A percentile compares a stretch with the other conserved stretches of the same genome.
Evolutionary conservation across 2,329 filamentous ascomycete species (phyloP).

Genomic region (Canariomyces notabilis): DNA sequence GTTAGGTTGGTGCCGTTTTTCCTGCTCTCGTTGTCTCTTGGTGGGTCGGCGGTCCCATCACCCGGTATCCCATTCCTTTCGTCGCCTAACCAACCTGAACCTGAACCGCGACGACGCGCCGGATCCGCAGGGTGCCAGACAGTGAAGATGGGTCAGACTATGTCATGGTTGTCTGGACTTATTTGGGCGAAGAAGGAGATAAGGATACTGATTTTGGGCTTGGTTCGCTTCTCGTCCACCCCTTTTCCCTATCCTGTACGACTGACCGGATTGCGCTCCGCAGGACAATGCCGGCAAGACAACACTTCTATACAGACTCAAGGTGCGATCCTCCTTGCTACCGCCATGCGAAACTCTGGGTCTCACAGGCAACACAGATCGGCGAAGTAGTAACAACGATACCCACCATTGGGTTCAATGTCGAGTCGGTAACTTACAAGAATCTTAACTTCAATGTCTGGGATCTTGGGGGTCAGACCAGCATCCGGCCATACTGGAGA

Average conservation of each 20-base stretch:
- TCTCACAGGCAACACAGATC: constrained; percentile 54
- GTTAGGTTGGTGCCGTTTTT: neutral
- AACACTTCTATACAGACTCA: constrained; percentile 89
- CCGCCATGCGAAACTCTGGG: neutral
- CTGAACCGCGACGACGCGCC: constrained; percentile 2
- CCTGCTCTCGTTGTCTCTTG: neutral
- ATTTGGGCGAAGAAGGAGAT: constrained; percentile 97
- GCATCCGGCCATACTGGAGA: constrained; percentile 96
- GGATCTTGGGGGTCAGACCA: constrained; percentile 98
- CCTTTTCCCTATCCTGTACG: constrained; percentile 11
- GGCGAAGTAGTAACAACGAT: constrained; percentile 98
- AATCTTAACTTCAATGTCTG: constrained; percentile 99
- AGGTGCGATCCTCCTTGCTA: constrained; percentile 53
- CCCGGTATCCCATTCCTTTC: constrained; percentile 3
- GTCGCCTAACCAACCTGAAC: neutral
- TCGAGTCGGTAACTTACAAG: constrained; percentile 97
- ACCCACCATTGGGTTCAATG: constrained; percentile 98
- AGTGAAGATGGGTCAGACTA: constrained; percentile 55
- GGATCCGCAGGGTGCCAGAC: constrained; percentile 7
- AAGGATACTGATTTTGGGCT: constrained; percentile 85
- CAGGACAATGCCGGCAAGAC: constrained; percentile 99
- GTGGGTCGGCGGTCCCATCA: constrained; percentile 1
- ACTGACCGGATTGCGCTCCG: constrained; percentile 19
- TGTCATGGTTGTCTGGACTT: constrained; percentile 67
- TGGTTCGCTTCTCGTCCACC: constrained; percentile 56